These are phyloP conservation scores for Pisolithus microcarpus DNA, from an alignment of 768 basidiomycete species.

Conservation along the genomic window DNA sequence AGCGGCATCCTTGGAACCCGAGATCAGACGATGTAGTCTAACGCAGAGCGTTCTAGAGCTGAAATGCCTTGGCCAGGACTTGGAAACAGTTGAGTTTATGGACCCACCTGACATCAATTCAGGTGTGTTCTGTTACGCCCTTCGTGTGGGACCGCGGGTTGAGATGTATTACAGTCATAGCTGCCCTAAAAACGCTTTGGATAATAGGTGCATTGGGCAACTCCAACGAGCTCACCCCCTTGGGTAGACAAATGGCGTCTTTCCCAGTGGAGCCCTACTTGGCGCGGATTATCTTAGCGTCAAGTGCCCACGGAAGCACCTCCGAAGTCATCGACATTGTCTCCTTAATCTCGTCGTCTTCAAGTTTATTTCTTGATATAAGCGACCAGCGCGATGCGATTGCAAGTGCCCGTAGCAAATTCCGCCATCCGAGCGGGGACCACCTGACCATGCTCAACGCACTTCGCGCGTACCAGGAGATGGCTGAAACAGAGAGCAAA, in stretches of 20 bases:
- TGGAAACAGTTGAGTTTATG: constrained; percentile 81
- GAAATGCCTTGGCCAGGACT: constrained; percentile 73
- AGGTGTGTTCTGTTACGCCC: constrained; percentile 42
- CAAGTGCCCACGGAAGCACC: constrained; percentile 65
- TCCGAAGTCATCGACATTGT: constrained; percentile 78
- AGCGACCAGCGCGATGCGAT: constrained; percentile 69
- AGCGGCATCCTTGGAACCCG: constrained; percentile 66
- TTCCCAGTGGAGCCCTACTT: constrained; percentile 89
- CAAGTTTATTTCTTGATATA: constrained; percentile 74
- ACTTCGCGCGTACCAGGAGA: constrained; percentile 72
- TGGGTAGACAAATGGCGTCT: constrained; percentile 80
- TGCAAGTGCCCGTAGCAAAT: constrained; percentile 64
- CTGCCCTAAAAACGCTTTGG: constrained; percentile 66
- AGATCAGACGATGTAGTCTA: constrained; percentile 84
- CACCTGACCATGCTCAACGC: constrained; percentile 87
- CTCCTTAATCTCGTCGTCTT: constrained; percentile 73
- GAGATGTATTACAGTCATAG: constrained; percentile 35
- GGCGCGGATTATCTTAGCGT: constrained; percentile 74
- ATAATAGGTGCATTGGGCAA: constrained; percentile 73
- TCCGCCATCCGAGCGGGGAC: constrained; percentile 80
- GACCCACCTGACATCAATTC: constrained; percentile 74
- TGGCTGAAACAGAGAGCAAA: constrained; percentile 43
- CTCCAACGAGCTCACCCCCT: constrained; percentile 54
- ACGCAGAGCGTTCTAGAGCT: constrained; percentile 80
- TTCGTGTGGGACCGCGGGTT: neutral